Base-by-base conservation (phyloP, 257 asterid genomes). In the Plantago ovata region DNA sequence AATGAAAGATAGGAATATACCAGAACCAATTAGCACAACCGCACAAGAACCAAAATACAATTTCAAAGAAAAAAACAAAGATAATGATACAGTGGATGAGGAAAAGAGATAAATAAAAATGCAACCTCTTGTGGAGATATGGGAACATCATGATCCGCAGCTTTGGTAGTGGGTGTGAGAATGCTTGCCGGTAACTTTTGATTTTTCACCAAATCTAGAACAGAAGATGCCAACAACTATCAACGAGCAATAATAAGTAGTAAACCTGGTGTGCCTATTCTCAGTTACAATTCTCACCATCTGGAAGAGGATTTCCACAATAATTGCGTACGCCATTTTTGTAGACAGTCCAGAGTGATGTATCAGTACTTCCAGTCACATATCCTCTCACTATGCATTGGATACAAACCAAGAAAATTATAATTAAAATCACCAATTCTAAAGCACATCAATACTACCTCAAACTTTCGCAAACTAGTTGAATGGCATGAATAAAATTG, bases 271-370 rank as follows among this genome's bases (percentile, higher is more conserved):
- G 10, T 19, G 38, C 23, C 3, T 33, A 61, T 56, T 58, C n/a
- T n/a, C 13, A 64, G 40, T 63, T 62, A 58, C 72, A 65, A 66
- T 66, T 78, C 83, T 73, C 74, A 93, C 98, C 97, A 75, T 93
- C 87, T 11, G 95, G 95, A 65, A 92, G 96, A 41, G 56, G 69
- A 75, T 92, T 92, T 73, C 98, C 95, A 38, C 98, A 92, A 58
- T 92, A 92, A 52, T 79, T 84, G 2, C 89, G 81, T 52, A 77
- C 64, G 20, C 97, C 98, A 38, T 86, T 86, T 33, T 76, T 75
- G 81, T 92, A 92, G 63, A 92, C 95, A 0, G 97, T 85, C 98
- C 98, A 92, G 20, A 92, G 75, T 57, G 98, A 92, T 9, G 98
- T 92, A 53, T 92, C 98, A 42, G 98, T 88, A 74, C 95, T 92